A percentile compares a stretch with the other conserved stretches of the same genome.
Conservation (phyloP, 1,139 yeast genomes). For the Yamadazyma buinensis region DNA sequence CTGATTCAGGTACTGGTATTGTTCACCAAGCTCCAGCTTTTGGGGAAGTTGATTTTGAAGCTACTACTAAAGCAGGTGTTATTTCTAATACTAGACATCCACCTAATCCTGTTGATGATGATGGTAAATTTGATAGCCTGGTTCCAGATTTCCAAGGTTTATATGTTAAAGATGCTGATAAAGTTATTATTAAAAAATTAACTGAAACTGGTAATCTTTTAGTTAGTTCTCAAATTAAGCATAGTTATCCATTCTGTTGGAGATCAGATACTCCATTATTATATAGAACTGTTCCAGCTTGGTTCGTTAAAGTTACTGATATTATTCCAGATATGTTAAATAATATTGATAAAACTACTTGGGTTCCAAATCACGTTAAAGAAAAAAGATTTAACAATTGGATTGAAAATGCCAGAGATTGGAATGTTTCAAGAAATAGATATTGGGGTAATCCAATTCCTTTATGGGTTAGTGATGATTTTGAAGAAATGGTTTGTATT, state of each 20-base stretch:
- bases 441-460: slow-evolving; percentile 99
- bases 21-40: slow-evolving; percentile 98
- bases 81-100: slow-evolving; percentile 66
- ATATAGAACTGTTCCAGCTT: slow-evolving; percentile 95
- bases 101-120: slow-evolving; percentile 93
- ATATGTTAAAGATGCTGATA: slow-evolving; percentile 95
- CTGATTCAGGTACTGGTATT: slow-evolving; percentile 97
- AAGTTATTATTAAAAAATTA: slow-evolving; percentile 77
- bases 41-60: slow-evolving; percentile 97
- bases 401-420: slow-evolving; percentile 98
- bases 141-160: slow-evolving; percentile 76
- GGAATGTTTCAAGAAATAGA: slow-evolving; percentile 97
- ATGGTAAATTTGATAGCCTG: slow-evolving; percentile 74
- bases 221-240: slow-evolving; percentile 79
- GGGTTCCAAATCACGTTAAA: slow-evolving; percentile 91
- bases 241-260: slow-evolving; percentile 99
- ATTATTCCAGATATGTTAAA: slow-evolving; percentile 85
- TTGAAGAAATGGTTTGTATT: slow-evolving; percentile 86
- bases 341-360: slow-evolving; percentile 79
- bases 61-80: slow-evolving; percentile 71
- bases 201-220: slow-evolving; percentile 75
- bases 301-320: slow-evolving; percentile 92
- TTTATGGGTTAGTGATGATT: slow-evolving; percentile 93
- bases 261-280: slow-evolving; percentile 97
- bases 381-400: slow-evolving; percentile 96